Evolutionary conservation across 208 protist species (phyloP).

Genomic region (Leishmania braziliensis): DNA sequence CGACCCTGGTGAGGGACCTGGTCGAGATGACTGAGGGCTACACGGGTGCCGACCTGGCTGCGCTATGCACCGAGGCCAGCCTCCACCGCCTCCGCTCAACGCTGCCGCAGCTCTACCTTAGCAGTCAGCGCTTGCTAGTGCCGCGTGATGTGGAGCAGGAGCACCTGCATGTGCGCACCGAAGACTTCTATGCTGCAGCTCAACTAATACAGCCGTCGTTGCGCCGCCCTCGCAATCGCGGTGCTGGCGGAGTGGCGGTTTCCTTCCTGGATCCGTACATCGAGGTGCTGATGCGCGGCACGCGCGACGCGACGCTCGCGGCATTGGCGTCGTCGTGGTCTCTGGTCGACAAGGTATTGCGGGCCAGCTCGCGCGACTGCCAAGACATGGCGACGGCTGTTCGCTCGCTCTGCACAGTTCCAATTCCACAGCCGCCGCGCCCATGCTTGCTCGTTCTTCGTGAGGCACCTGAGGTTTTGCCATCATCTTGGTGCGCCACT

Average conservation of each 20-base stretch:
- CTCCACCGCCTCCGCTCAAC: conserved; percentile 72
- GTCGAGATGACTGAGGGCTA: conserved; percentile 95
- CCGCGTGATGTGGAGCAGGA: conserved; percentile 30
- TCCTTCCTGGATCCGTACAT: conserved; percentile 36
- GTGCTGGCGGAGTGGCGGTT: background rate
- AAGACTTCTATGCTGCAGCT: conserved; percentile 77
- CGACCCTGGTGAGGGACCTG: conserved; percentile 83
- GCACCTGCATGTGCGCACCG: conserved; percentile 40
- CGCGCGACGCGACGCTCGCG: conserved; percentile 41
- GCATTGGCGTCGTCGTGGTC: conserved; percentile 54
- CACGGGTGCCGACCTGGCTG: conserved; percentile 98
- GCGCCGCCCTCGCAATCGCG: conserved; percentile 27
- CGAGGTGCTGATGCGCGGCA: conserved; percentile 58
- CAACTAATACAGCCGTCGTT: conserved; percentile 71
- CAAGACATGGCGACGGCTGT: conserved; percentile 55
- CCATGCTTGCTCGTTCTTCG: conserved; percentile 64
- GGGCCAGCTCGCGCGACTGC: conserved; percentile 49
- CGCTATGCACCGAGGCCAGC: conserved; percentile 98
- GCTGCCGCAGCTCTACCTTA: conserved; percentile 82
- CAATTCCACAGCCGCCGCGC: conserved; percentile 52
- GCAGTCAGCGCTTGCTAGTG: conserved; percentile 47
- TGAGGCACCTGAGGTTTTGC: background rate
- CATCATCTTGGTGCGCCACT: conserved; percentile 2
- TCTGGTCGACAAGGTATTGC: conserved; percentile 42
- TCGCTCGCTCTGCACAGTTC: conserved; percentile 53